Conservation (phyloP, 2,329 filamentous ascomycete genomes). For the Beauveria sp. region DNA sequence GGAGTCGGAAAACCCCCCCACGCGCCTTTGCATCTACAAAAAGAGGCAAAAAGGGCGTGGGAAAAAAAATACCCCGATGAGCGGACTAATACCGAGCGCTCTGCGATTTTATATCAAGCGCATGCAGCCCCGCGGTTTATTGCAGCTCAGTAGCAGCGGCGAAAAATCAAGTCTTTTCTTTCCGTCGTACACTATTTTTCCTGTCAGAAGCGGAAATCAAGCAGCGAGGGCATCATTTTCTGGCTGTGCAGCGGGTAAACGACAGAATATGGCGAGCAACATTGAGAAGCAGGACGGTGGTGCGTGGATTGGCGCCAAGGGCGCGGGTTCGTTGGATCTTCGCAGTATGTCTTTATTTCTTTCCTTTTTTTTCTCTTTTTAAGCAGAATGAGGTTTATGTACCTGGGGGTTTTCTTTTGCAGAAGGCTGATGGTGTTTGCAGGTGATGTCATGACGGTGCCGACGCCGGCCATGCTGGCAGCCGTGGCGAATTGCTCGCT, state of each 20-base stretch:
- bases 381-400: no score
- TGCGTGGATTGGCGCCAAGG: slow-evolving; percentile 31
- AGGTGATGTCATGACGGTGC: slow-evolving; percentile 59
- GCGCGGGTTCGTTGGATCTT: slow-evolving; percentile 31
- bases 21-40: not conserved
- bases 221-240: not conserved
- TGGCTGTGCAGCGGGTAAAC: not conserved
- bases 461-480: slow-evolving; percentile 71
- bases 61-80: not conserved
- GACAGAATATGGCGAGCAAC: not conserved
- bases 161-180: not conserved
- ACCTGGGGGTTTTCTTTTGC: no score
- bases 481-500: slow-evolving; percentile 70
- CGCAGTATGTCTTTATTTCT: slow-evolving; percentile 25
- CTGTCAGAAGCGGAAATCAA: no score
- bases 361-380: no score
- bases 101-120: not conserved
- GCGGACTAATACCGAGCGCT: not conserved
- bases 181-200: not conserved
- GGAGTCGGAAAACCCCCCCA: not conserved
- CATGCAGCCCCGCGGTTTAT: not conserved
- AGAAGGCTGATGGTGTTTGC: not conserved
- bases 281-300: slow-evolving; percentile 4
- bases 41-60: not conserved
- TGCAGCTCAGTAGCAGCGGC: no score